Conservation (phyloP, 371 early-diverging fungal genomes). For the Neoconidiobolus thromboides region DNA sequence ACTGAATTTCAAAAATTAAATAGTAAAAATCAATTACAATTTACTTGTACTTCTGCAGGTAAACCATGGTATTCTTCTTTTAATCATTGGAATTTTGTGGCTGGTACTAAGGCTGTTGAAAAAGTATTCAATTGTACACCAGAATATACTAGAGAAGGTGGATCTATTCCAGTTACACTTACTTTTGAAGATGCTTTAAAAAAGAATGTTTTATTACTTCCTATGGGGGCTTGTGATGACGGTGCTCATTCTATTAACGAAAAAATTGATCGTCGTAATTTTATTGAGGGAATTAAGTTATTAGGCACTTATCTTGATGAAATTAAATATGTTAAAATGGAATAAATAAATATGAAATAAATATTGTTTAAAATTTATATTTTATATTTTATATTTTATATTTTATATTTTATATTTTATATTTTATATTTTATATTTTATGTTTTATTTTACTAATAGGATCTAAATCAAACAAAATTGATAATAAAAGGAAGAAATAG, state of each 20-base stretch:
- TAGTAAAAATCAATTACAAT: slow-evolving; percentile 58
- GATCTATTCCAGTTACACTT: slow-evolving; percentile 93
- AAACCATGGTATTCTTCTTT: slow-evolving; percentile 86
- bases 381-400: too few species aligned
- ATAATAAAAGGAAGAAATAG: too few species aligned
- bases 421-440: too few species aligned
- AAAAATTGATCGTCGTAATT: slow-evolving; percentile 82
- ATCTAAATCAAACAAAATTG: too few species aligned
- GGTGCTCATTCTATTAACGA: slow-evolving; percentile 97
- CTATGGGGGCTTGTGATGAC: slow-evolving; percentile 13
- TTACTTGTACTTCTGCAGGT: slow-evolving; percentile 65
- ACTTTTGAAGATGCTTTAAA: slow-evolving; percentile 88
- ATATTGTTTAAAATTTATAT: too few species aligned
- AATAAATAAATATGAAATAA: neutral
- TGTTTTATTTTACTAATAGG: too few species aligned
- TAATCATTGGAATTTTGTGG: slow-evolving; percentile 81
- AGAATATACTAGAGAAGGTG: slow-evolving; percentile 93
- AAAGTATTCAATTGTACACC: slow-evolving; percentile 74
- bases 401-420: too few species aligned
- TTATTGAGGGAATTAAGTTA: slow-evolving; percentile 84
- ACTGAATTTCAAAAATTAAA: slow-evolving; percentile 72
- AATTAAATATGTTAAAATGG: slow-evolving; percentile 16
- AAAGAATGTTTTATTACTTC: slow-evolving; percentile 34
- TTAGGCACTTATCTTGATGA: slow-evolving; percentile 79
- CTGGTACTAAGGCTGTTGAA: slow-evolving; percentile 76